Percentiles rank a stretch among this genome's conserved stretches.
Conservation (phyloP, 768 basidiomycete genomes). For the Austroboletus eburneus region DNA sequence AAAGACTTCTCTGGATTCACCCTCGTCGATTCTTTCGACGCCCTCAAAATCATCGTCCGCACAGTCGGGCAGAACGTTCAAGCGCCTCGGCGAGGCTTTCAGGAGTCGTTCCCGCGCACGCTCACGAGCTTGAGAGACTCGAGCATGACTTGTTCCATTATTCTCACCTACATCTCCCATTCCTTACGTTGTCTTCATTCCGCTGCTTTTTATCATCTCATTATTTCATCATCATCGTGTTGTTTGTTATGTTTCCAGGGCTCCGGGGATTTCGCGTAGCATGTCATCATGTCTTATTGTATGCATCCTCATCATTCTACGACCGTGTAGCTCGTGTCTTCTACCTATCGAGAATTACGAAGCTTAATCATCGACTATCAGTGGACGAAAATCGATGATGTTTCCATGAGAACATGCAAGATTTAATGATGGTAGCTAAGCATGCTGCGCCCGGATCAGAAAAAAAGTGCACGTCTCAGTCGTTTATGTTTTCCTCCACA, state of each 20-base stretch:
- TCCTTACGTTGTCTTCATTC: conserved; percentile 9
- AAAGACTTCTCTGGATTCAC: conserved; percentile 27
- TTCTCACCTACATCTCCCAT: conserved; percentile 6
- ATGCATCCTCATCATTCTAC: too few relatives aligned
- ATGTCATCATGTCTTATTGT: conserved; percentile 3
- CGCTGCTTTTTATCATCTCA: conserved; percentile 12
- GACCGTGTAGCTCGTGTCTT: neutral
- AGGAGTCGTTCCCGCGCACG: conserved; percentile 18
- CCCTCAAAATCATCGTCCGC: conserved; percentile 16
- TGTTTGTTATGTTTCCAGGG: neutral
- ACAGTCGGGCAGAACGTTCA: conserved; percentile 21
- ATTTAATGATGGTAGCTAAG: conserved; percentile 20
- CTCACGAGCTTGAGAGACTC: conserved; percentile 14
- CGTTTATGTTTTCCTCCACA: neutral
- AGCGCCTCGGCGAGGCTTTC: conserved; percentile 17
- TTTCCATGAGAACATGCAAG: conserved; percentile 5
- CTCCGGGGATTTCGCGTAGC: neutral
- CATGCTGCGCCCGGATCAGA: neutral
- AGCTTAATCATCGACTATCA: conserved; percentile 19
- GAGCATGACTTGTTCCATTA: neutral
- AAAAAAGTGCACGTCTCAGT: neutral
- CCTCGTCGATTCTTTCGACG: conserved; percentile 25
- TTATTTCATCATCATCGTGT: conserved; percentile 9
- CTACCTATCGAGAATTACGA: too few relatives aligned
- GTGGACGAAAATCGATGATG: neutral